Base-by-base conservation (phyloP, 148 eudicot genomes). In the Camellia sinensis region DNA sequence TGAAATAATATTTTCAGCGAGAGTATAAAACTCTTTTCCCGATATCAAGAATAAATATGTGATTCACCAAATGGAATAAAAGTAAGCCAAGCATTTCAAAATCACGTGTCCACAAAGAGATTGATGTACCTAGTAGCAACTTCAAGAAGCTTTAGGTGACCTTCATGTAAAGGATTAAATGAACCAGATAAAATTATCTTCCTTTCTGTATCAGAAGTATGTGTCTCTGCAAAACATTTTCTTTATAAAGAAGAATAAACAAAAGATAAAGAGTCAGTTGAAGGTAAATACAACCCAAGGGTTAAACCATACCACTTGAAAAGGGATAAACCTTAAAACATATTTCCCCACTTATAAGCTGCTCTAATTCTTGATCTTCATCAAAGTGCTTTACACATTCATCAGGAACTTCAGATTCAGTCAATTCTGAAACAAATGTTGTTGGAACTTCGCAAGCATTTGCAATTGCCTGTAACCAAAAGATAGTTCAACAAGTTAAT, bases 161-260 rank as follows among this genome's bases (percentile, higher is more conserved):
- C 99, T 81, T 91, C 94, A 75, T 96, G 99, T 82, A 96, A 85
- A 18, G 99, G 99, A 83, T 92, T 92, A 85, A 96, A 96, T 15
- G 99, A 96, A 67, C 99, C 99, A 45, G 99, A 87, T 46, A 96
- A 87, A 71, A 96, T 88, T 44, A 94, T 85, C 84, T 86, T 96
- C 87, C 99, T 92, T 64, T 90, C 97, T 62, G 79, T 83, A 74
- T 80, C 83, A 37, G 83, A 82, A 74, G 79, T 37, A 67, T 80
- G 78, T 45, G 56, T 73, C 75, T 80, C 99, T 95, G 93, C 78
- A 86, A 78, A 85, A 87, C 40, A 82, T 82, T n/a, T 62, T 73
- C 75, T 82, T 66, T 80, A 43, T 61, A 79, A 67, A 74, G 82
- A 80, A 74, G 62, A 64, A 76, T 62, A 54, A 48, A 72, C 75